Base-by-base conservation (phyloP, 1,139 yeast genomes). In the Arxiozyma telluris region DNA sequence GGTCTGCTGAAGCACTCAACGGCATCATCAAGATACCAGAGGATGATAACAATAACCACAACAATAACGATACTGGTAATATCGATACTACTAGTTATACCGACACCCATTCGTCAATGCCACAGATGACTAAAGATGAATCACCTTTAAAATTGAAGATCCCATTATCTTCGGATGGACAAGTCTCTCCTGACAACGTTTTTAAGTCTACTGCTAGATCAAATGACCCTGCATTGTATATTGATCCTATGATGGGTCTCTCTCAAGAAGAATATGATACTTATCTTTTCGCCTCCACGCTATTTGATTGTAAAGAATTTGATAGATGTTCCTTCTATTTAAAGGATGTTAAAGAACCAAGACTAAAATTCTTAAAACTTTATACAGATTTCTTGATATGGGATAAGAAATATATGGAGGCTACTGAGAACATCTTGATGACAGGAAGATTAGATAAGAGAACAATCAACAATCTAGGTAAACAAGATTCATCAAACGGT, bases 251-350 rank as follows among this genome's bases (percentile, higher is more conserved):
- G 47, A 23, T 50, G 48, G 48, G 42, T 20, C 55, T 58, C 49
- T 61, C 61, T 25, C 65, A 63, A 30, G 55, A 72, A 17, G 85
- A 81, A 45, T 66, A 68, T 50, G 77, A 77, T 52, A 69, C 70
- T 57, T 69, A 83, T 45, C 62, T 81, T 15, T 72, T 89, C 34
- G 97, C 95, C 0, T 81, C 82, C 55, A 69, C 88, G 0, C 84
- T 87, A 63, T 89, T 93, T 72, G 85, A 82, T 63, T 82, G 91
- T 64, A 84, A 87, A 62, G 98, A 93, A 67, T 91, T 84, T 65
- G 94, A 85, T 56, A 72, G 98, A 41, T 87, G 94, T 56, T 82
- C 87, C 1, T 74, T 76, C 60, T 76, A 76, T 21, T 71, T 91
- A 56, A 75, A 74, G 54, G 76, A 76, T 38, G 80, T 84, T 50